phyloP scores from a whole-genome alignment of 192 early-diverging fungal species.

The Piromyces sp. region DNA sequence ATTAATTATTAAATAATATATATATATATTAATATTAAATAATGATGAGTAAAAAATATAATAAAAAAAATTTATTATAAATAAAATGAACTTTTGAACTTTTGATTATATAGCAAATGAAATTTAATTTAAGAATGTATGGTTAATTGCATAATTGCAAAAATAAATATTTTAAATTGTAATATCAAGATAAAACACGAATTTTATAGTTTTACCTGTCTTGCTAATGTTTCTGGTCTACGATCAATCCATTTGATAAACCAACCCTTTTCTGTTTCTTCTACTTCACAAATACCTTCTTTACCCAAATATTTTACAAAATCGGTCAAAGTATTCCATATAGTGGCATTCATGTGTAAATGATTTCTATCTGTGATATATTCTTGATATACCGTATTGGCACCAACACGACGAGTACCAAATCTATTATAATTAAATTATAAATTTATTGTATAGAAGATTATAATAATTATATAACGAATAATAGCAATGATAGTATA shows the following conservation, averaged over 20 bases:
- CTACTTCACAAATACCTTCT: slow-evolving; percentile 65
- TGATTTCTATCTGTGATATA: slow-evolving; percentile 80
- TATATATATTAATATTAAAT: too few species aligned
- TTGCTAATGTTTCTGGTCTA: slow-evolving; percentile 66
- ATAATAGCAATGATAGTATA: too few species aligned
- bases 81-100: too few species aligned
- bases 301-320: slow-evolving; percentile 75
- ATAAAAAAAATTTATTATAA: too few species aligned
- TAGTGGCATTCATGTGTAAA: slow-evolving; percentile 89
- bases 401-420: slow-evolving; percentile 62
- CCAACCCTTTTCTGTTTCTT: slow-evolving; percentile 81
- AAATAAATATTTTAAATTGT: neutral
- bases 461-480: too few species aligned
- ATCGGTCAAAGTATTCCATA: slow-evolving; percentile 76
- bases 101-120: too few species aligned
- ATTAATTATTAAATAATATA: neutral
- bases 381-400: slow-evolving; percentile 96
- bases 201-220: slow-evolving; percentile 23
- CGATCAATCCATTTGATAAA: slow-evolving; percentile 83
- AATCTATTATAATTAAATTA: slow-evolving; percentile 18
- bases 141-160: too few species aligned
- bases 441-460: neutral
- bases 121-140: too few species aligned
- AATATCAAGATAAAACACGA: neutral
- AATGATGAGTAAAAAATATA: too few species aligned